Evolutionary conservation across 148 eudicot genomes (phyloP).

Genomic region (Chenopodium formosanum): DNA sequence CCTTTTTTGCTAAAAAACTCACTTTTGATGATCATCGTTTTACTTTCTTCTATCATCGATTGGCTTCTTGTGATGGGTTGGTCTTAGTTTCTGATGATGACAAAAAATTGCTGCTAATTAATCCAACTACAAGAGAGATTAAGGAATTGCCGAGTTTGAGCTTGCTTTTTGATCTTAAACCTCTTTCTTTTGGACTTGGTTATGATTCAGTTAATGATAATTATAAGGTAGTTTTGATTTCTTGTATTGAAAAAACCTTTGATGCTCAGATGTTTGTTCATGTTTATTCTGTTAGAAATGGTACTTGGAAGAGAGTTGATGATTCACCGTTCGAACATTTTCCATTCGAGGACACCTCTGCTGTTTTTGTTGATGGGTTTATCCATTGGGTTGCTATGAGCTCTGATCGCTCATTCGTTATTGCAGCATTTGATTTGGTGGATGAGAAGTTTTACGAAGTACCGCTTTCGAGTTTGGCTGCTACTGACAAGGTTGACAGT

Average conservation of each 20-base stretch:
- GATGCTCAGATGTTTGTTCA: not conserved
- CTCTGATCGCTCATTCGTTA: not conserved
- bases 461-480: not conserved
- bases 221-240: slow-evolving; percentile 22
- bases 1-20: not conserved
- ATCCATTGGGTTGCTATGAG: slow-evolving; percentile 13
- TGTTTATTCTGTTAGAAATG: slow-evolving; percentile 21
- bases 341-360: not conserved
- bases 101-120: not conserved
- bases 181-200: slow-evolving; percentile 17
- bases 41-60: too few relatives aligned
- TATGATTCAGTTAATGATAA: slow-evolving; percentile 18
- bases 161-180: slow-evolving; percentile 7
- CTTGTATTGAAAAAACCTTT: not conserved
- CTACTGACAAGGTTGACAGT: not conserved
- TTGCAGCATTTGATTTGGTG: slow-evolving; percentile 15
- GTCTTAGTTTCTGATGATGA: not conserved
- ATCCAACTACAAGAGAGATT: slow-evolving; percentile 16
- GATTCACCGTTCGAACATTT: slow-evolving; percentile 9
- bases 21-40: not conserved
- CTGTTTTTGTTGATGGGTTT: slow-evolving; percentile 11
- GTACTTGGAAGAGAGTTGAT: slow-evolving; percentile 8
- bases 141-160: slow-evolving; percentile 4
- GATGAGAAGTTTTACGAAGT: slow-evolving; percentile 15
- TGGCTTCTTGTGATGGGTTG: slow-evolving; percentile 25